A percentile compares a stretch with the other conserved stretches of the same genome.
These are phyloP conservation scores for Nepenthes gracilis DNA, from an alignment of 148 eudicot genomes.

Conservation along the genomic window DNA sequence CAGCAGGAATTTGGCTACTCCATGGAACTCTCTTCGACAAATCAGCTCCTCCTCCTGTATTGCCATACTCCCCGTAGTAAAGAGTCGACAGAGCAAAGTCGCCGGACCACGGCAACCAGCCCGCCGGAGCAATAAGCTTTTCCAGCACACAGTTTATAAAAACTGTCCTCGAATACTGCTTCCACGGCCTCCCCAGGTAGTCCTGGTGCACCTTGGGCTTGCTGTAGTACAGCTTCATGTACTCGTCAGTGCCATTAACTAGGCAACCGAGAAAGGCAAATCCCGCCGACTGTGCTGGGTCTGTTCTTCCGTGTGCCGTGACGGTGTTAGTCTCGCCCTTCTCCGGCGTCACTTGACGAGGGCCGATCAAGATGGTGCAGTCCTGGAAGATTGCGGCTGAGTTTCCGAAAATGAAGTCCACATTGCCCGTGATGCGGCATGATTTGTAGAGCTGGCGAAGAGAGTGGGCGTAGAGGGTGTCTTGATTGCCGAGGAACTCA, in stretches of 20 bases:
- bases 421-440: slow-evolving; percentile 66
- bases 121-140: slow-evolving; percentile 29
- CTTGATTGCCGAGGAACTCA: slow-evolving; percentile 85
- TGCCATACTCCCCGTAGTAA: slow-evolving; percentile 69
- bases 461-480: slow-evolving; percentile 80
- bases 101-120: slow-evolving; percentile 76
- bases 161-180: slow-evolving; percentile 69
- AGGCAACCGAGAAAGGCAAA: slow-evolving; percentile 52
- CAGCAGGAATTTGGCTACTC: slow-evolving; percentile 62
- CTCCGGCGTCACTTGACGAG: slow-evolving; percentile 51
- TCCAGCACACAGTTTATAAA: slow-evolving; percentile 40
- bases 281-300: slow-evolving; percentile 78
- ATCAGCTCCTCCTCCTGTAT: slow-evolving; percentile 44
- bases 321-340: slow-evolving; percentile 67
- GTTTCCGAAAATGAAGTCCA: slow-evolving; percentile 85
- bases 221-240: slow-evolving; percentile 36
- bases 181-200: slow-evolving; percentile 86
- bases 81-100: slow-evolving; percentile 60
- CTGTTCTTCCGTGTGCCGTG: slow-evolving; percentile 78
- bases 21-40: slow-evolving; percentile 43
- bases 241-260: slow-evolving; percentile 58
- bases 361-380: slow-evolving; percentile 60
- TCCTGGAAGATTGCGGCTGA: slow-evolving; percentile 72
- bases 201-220: slow-evolving; percentile 60
- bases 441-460: slow-evolving; percentile 72